Evolutionary conservation across 805 yeast species (phyloP).

Genomic region (Maudiozyma barnettii): DNA sequence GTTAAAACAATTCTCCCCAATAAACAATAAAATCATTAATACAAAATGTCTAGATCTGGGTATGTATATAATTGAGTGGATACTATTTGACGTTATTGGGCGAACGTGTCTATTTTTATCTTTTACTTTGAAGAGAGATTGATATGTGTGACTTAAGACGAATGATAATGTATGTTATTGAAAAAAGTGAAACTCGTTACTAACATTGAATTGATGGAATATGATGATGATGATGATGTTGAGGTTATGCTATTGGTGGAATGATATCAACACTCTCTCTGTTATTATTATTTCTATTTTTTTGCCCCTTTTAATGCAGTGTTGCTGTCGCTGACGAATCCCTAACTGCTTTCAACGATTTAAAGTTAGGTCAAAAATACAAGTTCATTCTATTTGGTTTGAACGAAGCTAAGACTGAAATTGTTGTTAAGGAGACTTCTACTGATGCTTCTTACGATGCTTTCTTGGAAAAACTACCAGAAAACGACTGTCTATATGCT

Average conservation of each 20-base stretch:
- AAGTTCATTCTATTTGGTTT: conserved; percentile 76
- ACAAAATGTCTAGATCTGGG: conserved; percentile 31
- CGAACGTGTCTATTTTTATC: no score
- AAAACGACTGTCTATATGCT: conserved; percentile 93
- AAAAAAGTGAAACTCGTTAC: no score
- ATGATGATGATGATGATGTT: no score
- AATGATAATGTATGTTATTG: no score
- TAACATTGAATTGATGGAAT: no score
- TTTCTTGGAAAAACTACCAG: conserved; percentile 84
- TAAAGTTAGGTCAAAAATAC: conserved; percentile 85
- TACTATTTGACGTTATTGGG: no score
- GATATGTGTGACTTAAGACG: no score
- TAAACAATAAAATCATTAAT: not conserved
- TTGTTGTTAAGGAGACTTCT: conserved; percentile 81
- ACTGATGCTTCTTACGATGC: conserved; percentile 67
- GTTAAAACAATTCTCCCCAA: not conserved
- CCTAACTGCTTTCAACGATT: conserved; percentile 85
- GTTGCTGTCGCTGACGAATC: conserved; percentile 87
- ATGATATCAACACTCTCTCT: no score
- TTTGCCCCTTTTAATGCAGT: conserved; percentile 29
- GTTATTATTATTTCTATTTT: no score
- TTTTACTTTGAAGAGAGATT: no score
- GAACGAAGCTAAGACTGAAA: conserved; percentile 81
- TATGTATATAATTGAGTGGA: conserved; percentile 15
- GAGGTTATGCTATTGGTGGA: no score